Base-by-base conservation (phyloP, 78 protist genomes). In the Dictyostelium citrinum region DNA sequence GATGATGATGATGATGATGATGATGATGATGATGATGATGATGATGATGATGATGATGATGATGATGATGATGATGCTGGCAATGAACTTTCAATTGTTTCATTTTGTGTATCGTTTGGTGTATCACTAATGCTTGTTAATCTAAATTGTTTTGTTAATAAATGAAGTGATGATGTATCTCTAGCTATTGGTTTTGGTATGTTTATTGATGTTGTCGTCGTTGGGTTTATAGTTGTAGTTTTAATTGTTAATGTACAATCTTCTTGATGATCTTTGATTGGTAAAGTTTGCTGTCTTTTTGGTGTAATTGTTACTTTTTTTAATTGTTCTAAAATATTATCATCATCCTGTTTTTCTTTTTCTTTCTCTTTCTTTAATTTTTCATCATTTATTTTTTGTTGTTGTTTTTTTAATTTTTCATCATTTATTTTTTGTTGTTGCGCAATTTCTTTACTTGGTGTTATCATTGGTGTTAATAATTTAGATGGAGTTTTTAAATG, bases 141-240 rank as follows among this genome's bases (percentile, higher is more conserved):
- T 5, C 37, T 75, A 41, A 41, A 75, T 39, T 75, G 51, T 24
- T 41, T 41, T 22, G 55, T 41, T 75, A 41, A 75, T 75, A 46
- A 6, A 22, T 75, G 81, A 75, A 41, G n/a, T 39, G 81, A 41
- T 75, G n/a, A 17, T 75, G 81, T 75, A 35, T n/a, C 29, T 72
- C 29, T 35, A 35, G 17, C 10, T 72, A 31, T 35, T 75, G 81
- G 17, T 9, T 43, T 22, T 39, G 55, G 27, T 72, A 29, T 16
- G 11, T 24, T 72, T 29, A 20, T 33, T 9, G 20, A 39, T 72
- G 80, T 39, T 35, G 80, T 22, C 5, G 45, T 39, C 0, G 77
- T 33, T 24, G 39, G 33, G 5, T 20, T 37, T 1, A 49, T 33
- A 11, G 35, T 71, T 14, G 78, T 31, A 0, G 31, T 33, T 31